A percentile compares a stretch with the other conserved stretches of the same genome.
Evolutionary conservation across 169 alveolate genomes (phyloP).

Genomic region (Babesia bovis): DNA sequence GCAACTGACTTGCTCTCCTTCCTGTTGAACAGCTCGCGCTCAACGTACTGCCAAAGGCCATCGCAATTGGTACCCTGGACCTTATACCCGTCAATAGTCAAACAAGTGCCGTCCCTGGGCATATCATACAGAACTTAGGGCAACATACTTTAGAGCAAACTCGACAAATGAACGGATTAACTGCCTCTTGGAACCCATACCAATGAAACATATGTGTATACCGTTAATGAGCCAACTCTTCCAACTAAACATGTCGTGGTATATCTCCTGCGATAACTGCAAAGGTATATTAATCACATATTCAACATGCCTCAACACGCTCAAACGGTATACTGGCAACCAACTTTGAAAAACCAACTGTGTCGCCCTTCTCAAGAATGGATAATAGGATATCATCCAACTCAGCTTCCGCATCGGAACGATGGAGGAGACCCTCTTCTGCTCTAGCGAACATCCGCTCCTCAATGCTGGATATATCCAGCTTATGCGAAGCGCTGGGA

Average conservation of each 20-base stretch:
- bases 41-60: constrained; percentile 10
- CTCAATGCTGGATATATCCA: constrained; percentile 37
- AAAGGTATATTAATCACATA: not conserved
- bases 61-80: constrained; percentile 31
- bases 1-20: not conserved
- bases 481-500: constrained; percentile 13
- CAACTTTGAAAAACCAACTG: not conserved
- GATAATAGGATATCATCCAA: not conserved
- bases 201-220: constrained; percentile 46
- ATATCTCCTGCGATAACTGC: constrained; percentile 11
- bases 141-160: constrained; percentile 44
- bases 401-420: not conserved
- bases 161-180: constrained; percentile 23
- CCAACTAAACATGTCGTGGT: constrained; percentile 39
- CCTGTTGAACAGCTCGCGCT: not conserved
- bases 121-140: not conserved
- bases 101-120: constrained; percentile 32
- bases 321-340: constrained; percentile 1
- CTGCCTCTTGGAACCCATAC: constrained; percentile 59
- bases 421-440: not conserved
- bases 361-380: constrained; percentile 15
- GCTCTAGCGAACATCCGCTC: constrained; percentile 5
- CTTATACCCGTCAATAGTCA: constrained; percentile 45
- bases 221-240: constrained; percentile 67
- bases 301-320: not conserved